phyloP scores from a whole-genome alignment of 495 filamentous ascomycete species.

The Glutinoglossum americanum region DNA sequence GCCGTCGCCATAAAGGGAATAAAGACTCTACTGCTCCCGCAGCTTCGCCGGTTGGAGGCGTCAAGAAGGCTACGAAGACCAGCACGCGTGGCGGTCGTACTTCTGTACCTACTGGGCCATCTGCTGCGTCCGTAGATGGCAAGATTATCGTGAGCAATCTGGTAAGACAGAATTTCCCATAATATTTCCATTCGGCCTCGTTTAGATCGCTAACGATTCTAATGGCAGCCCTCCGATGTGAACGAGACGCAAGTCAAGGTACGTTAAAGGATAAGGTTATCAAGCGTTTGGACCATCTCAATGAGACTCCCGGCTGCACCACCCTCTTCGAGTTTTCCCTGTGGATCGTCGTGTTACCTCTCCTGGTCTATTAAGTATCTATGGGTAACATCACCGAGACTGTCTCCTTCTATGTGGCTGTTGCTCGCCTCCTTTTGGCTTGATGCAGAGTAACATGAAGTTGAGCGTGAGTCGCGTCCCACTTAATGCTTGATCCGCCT shows the following conservation, averaged over 20 bases:
- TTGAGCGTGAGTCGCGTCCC: constrained; percentile 1
- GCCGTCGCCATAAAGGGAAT: constrained; percentile 28
- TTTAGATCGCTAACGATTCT: constrained; percentile 23
- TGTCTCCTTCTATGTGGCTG: not conserved
- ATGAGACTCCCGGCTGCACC: constrained; percentile 16
- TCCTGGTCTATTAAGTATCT: not conserved
- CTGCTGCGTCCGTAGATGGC: constrained; percentile 41
- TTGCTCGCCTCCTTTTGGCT: not conserved
- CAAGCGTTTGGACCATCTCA: constrained; percentile 28
- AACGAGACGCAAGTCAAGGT: constrained; percentile 94
- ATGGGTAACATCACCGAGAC: not conserved
- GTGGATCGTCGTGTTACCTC: not conserved
- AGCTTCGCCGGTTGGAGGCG: constrained; percentile 57
- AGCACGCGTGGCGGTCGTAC: constrained; percentile 40
- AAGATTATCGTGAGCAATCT: constrained; percentile 97
- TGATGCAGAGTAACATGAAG: not conserved
- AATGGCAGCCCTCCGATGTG: constrained; percentile 67
- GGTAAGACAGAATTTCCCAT: constrained; percentile 34
- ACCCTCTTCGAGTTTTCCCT: not conserved
- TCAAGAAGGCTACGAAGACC: constrained; percentile 56
- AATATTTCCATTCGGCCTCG: not conserved
- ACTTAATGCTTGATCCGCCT: not conserved
- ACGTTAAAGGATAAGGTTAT: constrained; percentile 58
- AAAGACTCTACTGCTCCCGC: constrained; percentile 26
- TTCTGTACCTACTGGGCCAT: constrained; percentile 35